A percentile compares a stretch with the other conserved stretches of the same genome.
Evolutionary conservation across 306 rosid species (phyloP).

Genomic region (Trifolium repens): DNA sequence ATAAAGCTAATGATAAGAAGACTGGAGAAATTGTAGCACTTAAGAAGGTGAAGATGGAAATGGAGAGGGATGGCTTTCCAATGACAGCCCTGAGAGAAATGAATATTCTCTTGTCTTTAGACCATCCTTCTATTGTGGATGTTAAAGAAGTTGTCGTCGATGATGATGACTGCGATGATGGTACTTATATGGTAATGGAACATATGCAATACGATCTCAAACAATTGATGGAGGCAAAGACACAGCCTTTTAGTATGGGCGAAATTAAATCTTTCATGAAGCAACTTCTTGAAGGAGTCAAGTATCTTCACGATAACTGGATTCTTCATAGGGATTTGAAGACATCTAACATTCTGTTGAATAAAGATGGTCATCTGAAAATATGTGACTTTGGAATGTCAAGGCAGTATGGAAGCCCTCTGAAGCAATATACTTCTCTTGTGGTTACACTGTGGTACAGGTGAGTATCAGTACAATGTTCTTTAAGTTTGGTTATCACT

Average conservation of each 20-base stretch:
- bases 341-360: conserved; percentile 84
- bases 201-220: conserved; percentile 86
- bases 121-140: conserved; percentile 80
- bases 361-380: conserved; percentile 77
- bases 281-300: conserved; percentile 83
- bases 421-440: conserved; percentile 81
- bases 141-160: conserved; percentile 91
- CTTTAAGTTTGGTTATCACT: background rate
- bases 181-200: conserved; percentile 95
- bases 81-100: conserved; percentile 88
- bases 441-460: conserved; percentile 98
- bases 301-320: conserved; percentile 95
- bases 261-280: conserved; percentile 78
- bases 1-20: conserved; percentile 84
- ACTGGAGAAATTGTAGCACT: conserved; percentile 82
- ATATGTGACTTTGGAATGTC: conserved; percentile 95
- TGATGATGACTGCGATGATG: conserved; percentile 66
- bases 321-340: conserved; percentile 93
- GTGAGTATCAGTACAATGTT: conserved; percentile 48
- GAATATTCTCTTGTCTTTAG: conserved; percentile 80
- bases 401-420: conserved; percentile 86
- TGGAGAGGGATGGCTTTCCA: conserved; percentile 82
- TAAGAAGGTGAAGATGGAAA: conserved; percentile 94
- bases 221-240: conserved; percentile 63
- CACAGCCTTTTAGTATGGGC: conserved; percentile 72